Evolutionary conservation across 2,329 filamentous ascomycete genomes (phyloP).

Genomic region (Pseudopyricularia cyperi): DNA sequence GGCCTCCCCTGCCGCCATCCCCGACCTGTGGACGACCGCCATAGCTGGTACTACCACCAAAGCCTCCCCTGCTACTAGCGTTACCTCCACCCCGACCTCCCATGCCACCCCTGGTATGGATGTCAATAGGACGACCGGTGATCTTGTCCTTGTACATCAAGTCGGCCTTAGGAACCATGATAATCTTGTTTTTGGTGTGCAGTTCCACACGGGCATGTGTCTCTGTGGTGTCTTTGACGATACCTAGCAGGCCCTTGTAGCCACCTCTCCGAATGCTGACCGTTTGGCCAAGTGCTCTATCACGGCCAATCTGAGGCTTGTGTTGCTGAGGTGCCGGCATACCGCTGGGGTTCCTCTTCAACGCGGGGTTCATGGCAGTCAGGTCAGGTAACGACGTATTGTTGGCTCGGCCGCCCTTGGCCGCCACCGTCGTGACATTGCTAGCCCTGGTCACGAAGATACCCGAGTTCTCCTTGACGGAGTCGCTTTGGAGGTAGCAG

Average conservation of each 20-base stretch:
- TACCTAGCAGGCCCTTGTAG: constrained; percentile 86
- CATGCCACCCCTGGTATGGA: constrained; percentile 32
- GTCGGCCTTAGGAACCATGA: constrained; percentile 70
- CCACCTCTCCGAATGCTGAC: constrained; percentile 78
- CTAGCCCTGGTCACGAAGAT: constrained; percentile 78
- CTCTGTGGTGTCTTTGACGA: constrained; percentile 90
- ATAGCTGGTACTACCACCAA: constrained; percentile 35
- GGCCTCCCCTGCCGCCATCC: constrained; percentile 44
- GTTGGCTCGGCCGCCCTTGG: constrained; percentile 74
- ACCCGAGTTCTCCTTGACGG: constrained; percentile 73
- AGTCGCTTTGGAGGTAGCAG: constrained; percentile 77
- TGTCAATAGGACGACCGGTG: constrained; percentile 67
- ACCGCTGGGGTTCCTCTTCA: constrained; percentile 50
- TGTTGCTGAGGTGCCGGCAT: constrained; percentile 59
- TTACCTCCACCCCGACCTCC: constrained; percentile 29
- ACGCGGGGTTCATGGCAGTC: constrained; percentile 80
- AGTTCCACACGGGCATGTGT: constrained; percentile 78
- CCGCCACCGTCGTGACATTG: constrained; percentile 83
- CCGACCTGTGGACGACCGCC: constrained; percentile 55
- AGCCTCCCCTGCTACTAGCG: constrained; percentile 9
- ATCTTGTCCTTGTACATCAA: constrained; percentile 77
- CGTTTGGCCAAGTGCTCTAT: constrained; percentile 79
- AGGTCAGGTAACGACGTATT: constrained; percentile 56
- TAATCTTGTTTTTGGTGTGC: constrained; percentile 85
- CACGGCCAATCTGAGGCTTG: constrained; percentile 47